Percentiles rank a stretch among this genome's conserved stretches.
phyloP scores from a whole-genome alignment of 2,329 filamentous ascomycete species.

The Teratosphaeria viscida region DNA sequence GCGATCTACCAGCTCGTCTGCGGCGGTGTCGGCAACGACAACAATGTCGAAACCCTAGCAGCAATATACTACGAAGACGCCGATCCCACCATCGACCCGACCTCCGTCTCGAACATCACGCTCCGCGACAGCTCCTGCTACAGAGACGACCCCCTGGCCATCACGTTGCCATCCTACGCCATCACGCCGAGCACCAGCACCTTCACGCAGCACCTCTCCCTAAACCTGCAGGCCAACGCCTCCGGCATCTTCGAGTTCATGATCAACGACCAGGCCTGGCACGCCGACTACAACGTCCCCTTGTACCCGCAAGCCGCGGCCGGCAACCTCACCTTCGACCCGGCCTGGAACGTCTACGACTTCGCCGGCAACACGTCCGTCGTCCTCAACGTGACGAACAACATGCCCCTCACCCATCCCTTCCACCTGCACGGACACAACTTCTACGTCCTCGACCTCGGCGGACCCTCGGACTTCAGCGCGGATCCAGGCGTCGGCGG shows the following conservation, averaged over 20 bases:
- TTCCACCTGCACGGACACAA: slow-evolving; percentile 43
- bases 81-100: slow-evolving; percentile 32
- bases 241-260: slow-evolving; percentile 45
- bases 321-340: slow-evolving; percentile 24
- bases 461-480: neutral
- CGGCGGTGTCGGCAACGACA: slow-evolving; percentile 8
- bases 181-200: slow-evolving; percentile 31
- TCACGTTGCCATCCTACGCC: slow-evolving; percentile 44
- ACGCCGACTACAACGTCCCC: slow-evolving; percentile 37
- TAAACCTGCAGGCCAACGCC: slow-evolving; percentile 34
- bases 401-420: slow-evolving; percentile 29
- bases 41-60: slow-evolving; percentile 39
- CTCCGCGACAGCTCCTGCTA: slow-evolving; percentile 32
- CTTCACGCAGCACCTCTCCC: slow-evolving; percentile 32
- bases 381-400: slow-evolving; percentile 32
- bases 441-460: slow-evolving; percentile 26
- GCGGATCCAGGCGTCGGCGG: neutral
- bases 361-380: slow-evolving; percentile 28
- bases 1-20: slow-evolving; percentile 12
- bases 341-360: slow-evolving; percentile 30
- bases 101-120: slow-evolving; percentile 39
- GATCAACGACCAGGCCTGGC: slow-evolving; percentile 42
- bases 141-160: slow-evolving; percentile 44
- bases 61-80: slow-evolving; percentile 56
- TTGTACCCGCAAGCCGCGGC: slow-evolving; percentile 26